These are phyloP conservation scores for Stenocarpella maydis DNA, from an alignment of 2,329 filamentous ascomycete species.

Conservation along the genomic window DNA sequence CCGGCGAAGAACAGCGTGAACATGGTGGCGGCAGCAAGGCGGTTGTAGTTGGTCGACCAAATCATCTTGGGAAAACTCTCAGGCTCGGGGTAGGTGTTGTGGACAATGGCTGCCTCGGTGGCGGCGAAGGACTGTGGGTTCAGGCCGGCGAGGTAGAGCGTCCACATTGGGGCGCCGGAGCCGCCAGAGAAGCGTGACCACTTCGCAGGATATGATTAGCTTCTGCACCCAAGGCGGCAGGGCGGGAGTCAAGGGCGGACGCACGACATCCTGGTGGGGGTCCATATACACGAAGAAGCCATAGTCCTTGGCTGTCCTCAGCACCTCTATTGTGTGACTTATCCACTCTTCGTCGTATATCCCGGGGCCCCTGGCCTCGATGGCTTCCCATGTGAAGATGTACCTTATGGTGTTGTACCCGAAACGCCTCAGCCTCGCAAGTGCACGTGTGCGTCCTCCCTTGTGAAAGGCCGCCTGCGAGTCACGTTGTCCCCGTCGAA, in stretches of 20 bases:
- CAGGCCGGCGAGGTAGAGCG: slow-evolving; percentile 90
- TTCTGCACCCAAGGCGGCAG: slow-evolving; percentile 34
- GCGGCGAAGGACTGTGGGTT: slow-evolving; percentile 85
- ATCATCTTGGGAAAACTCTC: slow-evolving; percentile 97
- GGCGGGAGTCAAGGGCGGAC: slow-evolving; percentile 45
- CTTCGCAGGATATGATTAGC: slow-evolving; percentile 48
- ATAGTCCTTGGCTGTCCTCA: slow-evolving; percentile 86
- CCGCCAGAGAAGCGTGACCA: slow-evolving; percentile 96
- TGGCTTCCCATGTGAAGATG: slow-evolving; percentile 98
- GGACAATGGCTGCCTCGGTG: slow-evolving; percentile 92
- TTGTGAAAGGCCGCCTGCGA: slow-evolving; percentile 82
- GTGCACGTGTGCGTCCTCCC: slow-evolving; percentile 84
- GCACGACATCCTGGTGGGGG: slow-evolving; percentile 94
- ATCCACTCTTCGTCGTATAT: slow-evolving; percentile 96
- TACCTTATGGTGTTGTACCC: slow-evolving; percentile 98
- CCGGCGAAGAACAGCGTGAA: slow-evolving; percentile 96
- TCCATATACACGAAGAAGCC: slow-evolving; percentile 99
- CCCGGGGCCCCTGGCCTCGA: slow-evolving; percentile 90
- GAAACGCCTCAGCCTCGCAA: slow-evolving; percentile 83
- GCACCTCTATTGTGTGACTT: slow-evolving; percentile 83
- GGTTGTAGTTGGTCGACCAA: slow-evolving; percentile 96
- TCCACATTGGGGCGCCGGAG: slow-evolving; percentile 97
- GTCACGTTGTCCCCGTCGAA: slow-evolving; percentile 94
- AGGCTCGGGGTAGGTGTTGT: slow-evolving; percentile 90
- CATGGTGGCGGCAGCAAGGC: slow-evolving; percentile 86